Evolutionary conservation across 192 early-diverging fungal genomes (phyloP).

Genomic region (Coemansia umbellata): DNA sequence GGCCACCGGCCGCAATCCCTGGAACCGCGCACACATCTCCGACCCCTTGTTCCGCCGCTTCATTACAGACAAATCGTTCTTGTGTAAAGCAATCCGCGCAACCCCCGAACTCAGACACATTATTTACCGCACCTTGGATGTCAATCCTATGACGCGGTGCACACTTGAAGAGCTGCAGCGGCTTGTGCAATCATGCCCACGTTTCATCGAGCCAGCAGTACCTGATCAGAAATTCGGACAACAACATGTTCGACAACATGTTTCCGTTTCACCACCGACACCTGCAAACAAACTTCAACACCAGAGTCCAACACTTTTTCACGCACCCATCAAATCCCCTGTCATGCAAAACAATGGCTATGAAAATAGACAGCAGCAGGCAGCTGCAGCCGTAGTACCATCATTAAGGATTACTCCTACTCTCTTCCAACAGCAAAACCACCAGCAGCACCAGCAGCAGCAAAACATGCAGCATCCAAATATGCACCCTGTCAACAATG

Average conservation of each 20-base stretch:
- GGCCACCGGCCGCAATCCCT: slow-evolving; percentile 77
- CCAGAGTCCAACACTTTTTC: too few relatives aligned
- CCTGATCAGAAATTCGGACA: background rate
- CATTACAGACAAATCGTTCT: slow-evolving; percentile 57
- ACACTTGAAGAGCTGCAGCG: slow-evolving; percentile 43
- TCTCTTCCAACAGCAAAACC: background rate
- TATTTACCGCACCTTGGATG: slow-evolving; percentile 67
- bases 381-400: background rate
- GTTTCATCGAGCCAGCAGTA: slow-evolving; percentile 26
- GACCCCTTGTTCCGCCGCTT: slow-evolving; percentile 80
- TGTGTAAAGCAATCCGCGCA: slow-evolving; percentile 63
- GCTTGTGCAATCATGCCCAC: slow-evolving; percentile 37
- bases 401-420: background rate
- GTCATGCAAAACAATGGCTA: background rate
- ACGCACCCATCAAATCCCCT: background rate
- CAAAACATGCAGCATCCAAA: background rate
- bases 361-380: background rate
- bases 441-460: slow-evolving; percentile 1
- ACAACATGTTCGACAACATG: too few relatives aligned
- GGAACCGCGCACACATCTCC: slow-evolving; percentile 63
- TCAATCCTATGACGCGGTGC: slow-evolving; percentile 60
- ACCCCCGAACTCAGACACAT: slow-evolving; percentile 67
- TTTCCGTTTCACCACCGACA: too few relatives aligned
- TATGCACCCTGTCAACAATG: background rate
- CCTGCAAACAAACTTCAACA: too few relatives aligned